phyloP scores from a whole-genome alignment of 108 stramenopile genomes.

The Aureococcus anophagefferens region DNA sequence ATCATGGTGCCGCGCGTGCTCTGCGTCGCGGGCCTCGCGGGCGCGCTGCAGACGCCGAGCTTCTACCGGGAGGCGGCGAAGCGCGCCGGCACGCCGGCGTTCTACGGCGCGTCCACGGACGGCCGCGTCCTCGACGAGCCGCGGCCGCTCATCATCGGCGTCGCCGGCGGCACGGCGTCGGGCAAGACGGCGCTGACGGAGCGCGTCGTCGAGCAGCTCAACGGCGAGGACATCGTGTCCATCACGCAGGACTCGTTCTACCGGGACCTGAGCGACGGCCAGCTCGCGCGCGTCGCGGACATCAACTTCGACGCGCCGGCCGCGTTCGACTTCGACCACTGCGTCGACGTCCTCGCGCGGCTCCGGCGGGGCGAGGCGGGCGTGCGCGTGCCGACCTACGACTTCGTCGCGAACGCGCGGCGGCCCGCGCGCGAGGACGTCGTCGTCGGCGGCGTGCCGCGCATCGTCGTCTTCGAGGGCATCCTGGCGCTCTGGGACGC shows the following conservation, averaged over 20 bases:
- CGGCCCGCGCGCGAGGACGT: conserved; percentile 1
- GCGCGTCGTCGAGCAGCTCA: neutral
- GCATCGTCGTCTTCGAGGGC: neutral
- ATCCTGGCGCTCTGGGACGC: conserved; percentile 10
- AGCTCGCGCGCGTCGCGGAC: neutral
- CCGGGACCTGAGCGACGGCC: neutral
- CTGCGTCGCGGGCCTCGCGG: too few species aligned
- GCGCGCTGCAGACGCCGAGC: too few species aligned
- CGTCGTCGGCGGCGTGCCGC: conserved; percentile 10
- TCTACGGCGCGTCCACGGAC: too few species aligned
- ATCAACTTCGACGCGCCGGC: conserved; percentile 27
- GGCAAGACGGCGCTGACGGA: neutral
- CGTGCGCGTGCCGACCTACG: conserved; percentile 22
- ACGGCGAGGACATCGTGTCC: neutral
- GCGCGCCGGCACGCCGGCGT: too few species aligned
- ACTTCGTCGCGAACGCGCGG: conserved; percentile 25
- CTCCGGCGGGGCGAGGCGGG: neutral
- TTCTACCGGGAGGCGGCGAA: too few species aligned
- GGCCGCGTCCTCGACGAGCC: too few species aligned
- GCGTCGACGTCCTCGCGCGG: conserved; percentile 2
- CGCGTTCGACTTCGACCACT: conserved; percentile 15
- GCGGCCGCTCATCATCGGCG: too few species aligned
- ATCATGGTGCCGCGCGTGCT: too few species aligned
- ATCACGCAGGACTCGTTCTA: conserved; percentile 1
- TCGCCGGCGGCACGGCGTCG: neutral